Base-by-base conservation (phyloP, 495 filamentous ascomycete genomes). In the Penicillium bialowiezense region DNA sequence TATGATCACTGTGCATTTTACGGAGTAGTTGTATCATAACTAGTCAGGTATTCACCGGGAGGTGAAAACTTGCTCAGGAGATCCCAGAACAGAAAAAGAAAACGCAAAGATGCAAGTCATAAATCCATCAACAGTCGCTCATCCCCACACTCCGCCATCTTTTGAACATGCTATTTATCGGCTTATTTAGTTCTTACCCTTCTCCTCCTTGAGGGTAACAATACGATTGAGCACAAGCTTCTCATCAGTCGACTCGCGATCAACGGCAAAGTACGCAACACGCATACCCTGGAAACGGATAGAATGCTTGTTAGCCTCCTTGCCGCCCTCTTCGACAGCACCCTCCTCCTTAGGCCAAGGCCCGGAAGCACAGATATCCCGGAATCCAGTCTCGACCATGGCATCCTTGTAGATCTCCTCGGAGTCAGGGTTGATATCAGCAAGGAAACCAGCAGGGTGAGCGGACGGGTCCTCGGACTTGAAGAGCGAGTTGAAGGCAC, bases 281-380 rank as follows among this genome's bases (percentile, higher is more conserved):
- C 95, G 80, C 79, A 97, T 82, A 10, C 82, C 93, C 72, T 98
- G 95, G 78, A 98, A 98, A 15, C 95, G 75, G 1, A 96, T 85
- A 38, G 79, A 85, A 65, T 92, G 70, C 56, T 83, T 77, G 15
- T 73, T 75, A 14, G 74, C 67, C 62, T 87, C 85, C 2, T 45
- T 35, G 9, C 54, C 48, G 47, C 61, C 58, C n/a, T 31, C 32
- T 28, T 51, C 51, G 14, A 33, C 51, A 15, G 61, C 55, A 12
- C 82, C 86, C 14, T 81, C 86, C 28, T 83, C 78, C 63, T 86
- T 83, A 8, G 92, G 90, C 90, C 91, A 95, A 15, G 93, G 89
- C 5, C 87, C 87, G 10, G 88, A 70, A 7, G 73, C 70, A 52
- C 71, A 72, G 32, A 97, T 79, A 50, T 95, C 88, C n/a, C 88